phyloP scores from a whole-genome alignment of 768 basidiomycete genomes.

The Russula sp. region DNA sequence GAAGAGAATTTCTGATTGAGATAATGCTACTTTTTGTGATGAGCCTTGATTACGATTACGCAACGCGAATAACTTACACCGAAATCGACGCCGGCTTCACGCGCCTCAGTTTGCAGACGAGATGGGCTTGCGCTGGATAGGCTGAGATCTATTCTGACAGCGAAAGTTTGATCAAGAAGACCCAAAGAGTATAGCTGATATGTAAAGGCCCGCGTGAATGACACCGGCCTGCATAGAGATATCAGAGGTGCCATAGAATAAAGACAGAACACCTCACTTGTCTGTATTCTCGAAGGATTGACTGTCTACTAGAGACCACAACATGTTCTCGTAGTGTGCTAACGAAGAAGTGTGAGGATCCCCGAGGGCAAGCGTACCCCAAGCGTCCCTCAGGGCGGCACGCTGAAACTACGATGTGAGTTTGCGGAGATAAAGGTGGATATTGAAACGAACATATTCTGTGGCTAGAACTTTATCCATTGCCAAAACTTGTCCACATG shows the following conservation, averaged over 20 bases:
- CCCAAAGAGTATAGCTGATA: conserved; percentile 53
- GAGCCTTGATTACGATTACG: conserved; percentile 22
- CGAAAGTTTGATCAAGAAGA: conserved; percentile 54
- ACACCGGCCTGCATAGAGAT: not conserved
- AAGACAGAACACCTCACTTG: conserved; percentile 16
- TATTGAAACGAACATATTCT: conserved; percentile 54
- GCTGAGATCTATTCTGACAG: conserved; percentile 50
- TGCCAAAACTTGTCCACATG: conserved; percentile 55
- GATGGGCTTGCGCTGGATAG: conserved; percentile 47
- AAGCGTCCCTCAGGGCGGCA: conserved; percentile 27
- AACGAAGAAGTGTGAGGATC: conserved; percentile 20
- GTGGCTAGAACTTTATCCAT: conserved; percentile 48
- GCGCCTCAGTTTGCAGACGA: conserved; percentile 56
- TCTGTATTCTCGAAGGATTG: conserved; percentile 19
- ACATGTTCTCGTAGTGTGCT: conserved; percentile 25
- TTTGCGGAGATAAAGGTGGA: not conserved
- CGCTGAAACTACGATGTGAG: conserved; percentile 20
- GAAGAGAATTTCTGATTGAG: conserved; percentile 52
- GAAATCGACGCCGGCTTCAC: conserved; percentile 57
- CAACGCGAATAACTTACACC: conserved; percentile 44
- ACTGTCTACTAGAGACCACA: conserved; percentile 24
- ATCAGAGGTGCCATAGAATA: not conserved
- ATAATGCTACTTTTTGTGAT: conserved; percentile 43
- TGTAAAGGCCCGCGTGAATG: conserved; percentile 47
- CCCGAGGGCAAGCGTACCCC: conserved; percentile 21